Conservation (phyloP, 1,284 basidiomycete genomes). For the Moesziomyces aphidis region DNA sequence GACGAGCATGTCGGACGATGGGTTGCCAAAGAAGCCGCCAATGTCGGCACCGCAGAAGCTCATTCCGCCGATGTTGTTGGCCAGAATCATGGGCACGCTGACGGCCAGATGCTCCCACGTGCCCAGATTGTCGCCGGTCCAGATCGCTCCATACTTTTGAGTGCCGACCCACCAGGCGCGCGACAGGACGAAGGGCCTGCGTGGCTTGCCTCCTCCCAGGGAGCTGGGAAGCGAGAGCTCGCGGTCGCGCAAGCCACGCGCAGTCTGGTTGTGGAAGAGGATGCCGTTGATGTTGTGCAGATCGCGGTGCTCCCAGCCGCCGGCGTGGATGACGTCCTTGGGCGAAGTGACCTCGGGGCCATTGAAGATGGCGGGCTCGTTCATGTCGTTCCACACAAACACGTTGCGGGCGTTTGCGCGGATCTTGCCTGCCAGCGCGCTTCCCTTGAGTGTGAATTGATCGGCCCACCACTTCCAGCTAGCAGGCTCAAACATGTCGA, state of each 20-base stretch:
- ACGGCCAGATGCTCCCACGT: conserved; percentile 97
- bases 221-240: conserved; percentile 75
- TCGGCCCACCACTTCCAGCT: conserved; percentile 88
- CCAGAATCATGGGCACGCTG: conserved; percentile 91
- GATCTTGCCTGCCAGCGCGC: conserved; percentile 46
- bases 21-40: conserved; percentile 98
- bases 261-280: conserved; percentile 79
- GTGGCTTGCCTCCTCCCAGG: conserved; percentile 69
- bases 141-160: conserved; percentile 95
- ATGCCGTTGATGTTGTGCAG: conserved; percentile 85
- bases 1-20: conserved; percentile 90
- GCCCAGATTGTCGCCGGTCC: conserved; percentile 98
- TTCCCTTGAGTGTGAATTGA: conserved; percentile 50
- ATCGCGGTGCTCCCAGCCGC: conserved; percentile 97
- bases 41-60: conserved; percentile 93
- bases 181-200: conserved; percentile 87
- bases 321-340: conserved; percentile 89
- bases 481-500: conserved; percentile 93
- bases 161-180: conserved; percentile 95
- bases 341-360: conserved; percentile 98
- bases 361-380: conserved; percentile 98
- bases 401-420: conserved; percentile 72
- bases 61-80: conserved; percentile 93
- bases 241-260: conserved; percentile 82
- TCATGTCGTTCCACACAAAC: conserved; percentile 99